These are phyloP conservation scores for Kodamaea derodonti DNA, from an alignment of 1,139 yeast species.

Conservation along the genomic window DNA sequence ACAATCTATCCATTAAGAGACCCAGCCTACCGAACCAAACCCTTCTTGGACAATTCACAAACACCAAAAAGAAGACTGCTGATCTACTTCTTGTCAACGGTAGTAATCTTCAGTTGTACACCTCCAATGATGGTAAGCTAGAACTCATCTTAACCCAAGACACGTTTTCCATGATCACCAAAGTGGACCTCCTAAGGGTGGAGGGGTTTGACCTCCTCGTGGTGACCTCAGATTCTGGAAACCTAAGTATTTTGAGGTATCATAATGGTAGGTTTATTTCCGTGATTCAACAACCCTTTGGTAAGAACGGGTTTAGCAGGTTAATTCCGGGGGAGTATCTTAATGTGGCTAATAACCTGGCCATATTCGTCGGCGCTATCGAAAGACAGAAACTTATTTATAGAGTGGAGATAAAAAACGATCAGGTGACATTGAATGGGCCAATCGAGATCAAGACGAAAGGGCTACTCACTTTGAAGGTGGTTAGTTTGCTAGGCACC, in stretches of 20 bases:
- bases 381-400: constrained; percentile 72
- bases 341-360: constrained; percentile 64
- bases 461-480: constrained; percentile 48
- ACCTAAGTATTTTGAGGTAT: constrained; percentile 54
- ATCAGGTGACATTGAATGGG: constrained; percentile 54
- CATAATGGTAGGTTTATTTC: constrained; percentile 41
- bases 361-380: constrained; percentile 65
- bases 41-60: constrained; percentile 66
- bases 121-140: constrained; percentile 55
- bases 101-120: constrained; percentile 51
- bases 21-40: constrained; percentile 54
- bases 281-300: constrained; percentile 61
- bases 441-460: constrained; percentile 69
- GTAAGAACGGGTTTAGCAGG: constrained; percentile 73
- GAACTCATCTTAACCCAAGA: constrained; percentile 39
- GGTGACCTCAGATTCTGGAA: constrained; percentile 83
- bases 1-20: constrained; percentile 61
- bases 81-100: constrained; percentile 61
- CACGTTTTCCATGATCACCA: constrained; percentile 58
- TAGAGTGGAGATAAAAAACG: constrained; percentile 36
- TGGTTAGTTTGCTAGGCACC: constrained; percentile 66
- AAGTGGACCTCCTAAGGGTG: constrained; percentile 48
- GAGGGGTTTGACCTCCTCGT: constrained; percentile 61
- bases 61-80: constrained; percentile 47
- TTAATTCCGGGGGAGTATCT: constrained; percentile 73